Evolutionary conservation across 768 basidiomycete genomes (phyloP).

Genomic region (Xerocomellus dryophilus): DNA sequence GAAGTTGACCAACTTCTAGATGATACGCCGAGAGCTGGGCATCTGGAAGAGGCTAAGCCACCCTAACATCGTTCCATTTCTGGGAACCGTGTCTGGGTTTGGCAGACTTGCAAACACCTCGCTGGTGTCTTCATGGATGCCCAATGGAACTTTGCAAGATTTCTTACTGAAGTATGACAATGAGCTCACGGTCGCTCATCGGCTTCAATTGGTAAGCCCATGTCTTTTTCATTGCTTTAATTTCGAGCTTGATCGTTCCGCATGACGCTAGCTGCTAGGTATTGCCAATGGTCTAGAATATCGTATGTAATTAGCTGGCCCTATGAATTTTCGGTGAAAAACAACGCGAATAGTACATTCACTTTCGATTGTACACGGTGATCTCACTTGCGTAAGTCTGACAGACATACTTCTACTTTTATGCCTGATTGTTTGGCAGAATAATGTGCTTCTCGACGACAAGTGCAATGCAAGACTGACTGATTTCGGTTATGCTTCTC

Average conservation of each 20-base stretch:
- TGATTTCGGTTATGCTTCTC: conserved; percentile 9
- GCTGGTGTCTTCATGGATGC: conserved; percentile 12
- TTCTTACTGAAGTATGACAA: conserved; percentile 1
- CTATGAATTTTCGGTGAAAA: not conserved
- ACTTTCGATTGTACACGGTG: conserved; percentile 1
- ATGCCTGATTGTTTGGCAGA: conserved; percentile 1
- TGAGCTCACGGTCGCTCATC: not conserved
- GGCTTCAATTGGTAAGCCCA: conserved; percentile 5
- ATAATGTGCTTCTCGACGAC: conserved; percentile 8
- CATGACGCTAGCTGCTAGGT: not conserved
- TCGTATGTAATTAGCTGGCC: not conserved
- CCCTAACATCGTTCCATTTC: conserved; percentile 12
- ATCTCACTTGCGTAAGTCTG: conserved; percentile 9
- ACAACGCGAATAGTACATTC: conserved; percentile 4
- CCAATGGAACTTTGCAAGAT: conserved; percentile 8
- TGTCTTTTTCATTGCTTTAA: not conserved
- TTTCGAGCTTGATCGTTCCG: not conserved
- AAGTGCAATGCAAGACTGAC: not conserved
- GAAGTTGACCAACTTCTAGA: not conserved
- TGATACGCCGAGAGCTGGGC: conserved; percentile 13
- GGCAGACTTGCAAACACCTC: conserved; percentile 2
- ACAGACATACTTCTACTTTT: not conserved
- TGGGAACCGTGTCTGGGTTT: conserved; percentile 7
- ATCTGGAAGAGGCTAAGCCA: conserved; percentile 11
- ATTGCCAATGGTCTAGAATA: conserved; percentile 1